Base-by-base conservation (phyloP, 306 rosid species). In the Cajanus cajan region DNA sequence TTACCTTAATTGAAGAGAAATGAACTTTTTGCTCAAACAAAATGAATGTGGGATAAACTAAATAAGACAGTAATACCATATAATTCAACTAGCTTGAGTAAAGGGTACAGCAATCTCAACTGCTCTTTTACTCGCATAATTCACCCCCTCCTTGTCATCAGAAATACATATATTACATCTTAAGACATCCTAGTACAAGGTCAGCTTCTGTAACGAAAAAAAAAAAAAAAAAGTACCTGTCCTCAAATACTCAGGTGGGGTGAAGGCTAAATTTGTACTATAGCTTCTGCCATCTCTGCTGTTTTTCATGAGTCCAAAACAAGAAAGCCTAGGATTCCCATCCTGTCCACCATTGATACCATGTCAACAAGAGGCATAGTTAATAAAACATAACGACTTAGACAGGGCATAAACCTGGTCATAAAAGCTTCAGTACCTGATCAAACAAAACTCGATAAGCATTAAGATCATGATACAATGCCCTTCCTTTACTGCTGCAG, bases 261-360 rank as follows among this genome's bases (percentile, higher is more conserved):
- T 92, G 84, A 92, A 92, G 51, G 97, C 94, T 81, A 92, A 84
- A 82, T 92, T 92, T 76, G 97, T 92, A 76, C 97, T 92, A 25
- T 90, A 92, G 85, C 97, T 92, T 85, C 84, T 88, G 71, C 97
- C 97, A 72, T 92, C 97, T 84, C 92, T 89, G 75, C 97, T 92
- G 74, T 92, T 90, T 90, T 92, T 92, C 97, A 92, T 92, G 31
- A 92, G 91, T 51, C 97, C 97, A 54, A 92, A 92, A 86, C 97
- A 92, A 51, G 97, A 92, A 47, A 90, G 97, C 72, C 94, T 85
- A 39, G 94, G 91, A 82, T 84, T 90, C 11, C 89, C 88, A 71
- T 89, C 88, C 94, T 91, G 89, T 34, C 44, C 78, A 80, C 71
- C 73, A 25, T 44, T 15, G 43, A 77, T 80, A 78, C 39, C 59